Percentiles rank a stretch among this genome's conserved stretches.
Evolutionary conservation across 1,284 basidiomycete genomes (phyloP).

Genomic region (Leccinum griseonigrum): DNA sequence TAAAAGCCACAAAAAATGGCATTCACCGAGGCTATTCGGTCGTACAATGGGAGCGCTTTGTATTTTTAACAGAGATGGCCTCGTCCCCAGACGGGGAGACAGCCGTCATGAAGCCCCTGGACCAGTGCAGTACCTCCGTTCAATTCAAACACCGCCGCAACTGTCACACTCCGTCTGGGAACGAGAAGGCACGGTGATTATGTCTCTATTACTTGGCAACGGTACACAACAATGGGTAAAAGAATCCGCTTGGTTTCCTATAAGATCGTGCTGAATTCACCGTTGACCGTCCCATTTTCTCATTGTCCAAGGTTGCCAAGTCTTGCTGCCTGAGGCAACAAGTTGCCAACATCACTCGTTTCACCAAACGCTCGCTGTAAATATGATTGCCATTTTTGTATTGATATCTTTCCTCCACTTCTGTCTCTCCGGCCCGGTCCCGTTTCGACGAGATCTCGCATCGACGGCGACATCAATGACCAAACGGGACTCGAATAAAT

Average conservation of each 20-base stretch:
- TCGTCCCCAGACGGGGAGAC: too few relatives aligned
- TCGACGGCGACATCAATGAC: constrained; percentile 4
- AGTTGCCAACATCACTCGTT: constrained; percentile 17
- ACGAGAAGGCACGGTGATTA: background rate
- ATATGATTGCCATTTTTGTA: constrained; percentile 16
- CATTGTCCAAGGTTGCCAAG: background rate
- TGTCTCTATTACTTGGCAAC: background rate
- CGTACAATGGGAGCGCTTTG: background rate
- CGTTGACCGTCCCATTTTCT: background rate
- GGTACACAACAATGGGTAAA: background rate
- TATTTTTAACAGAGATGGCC: background rate
- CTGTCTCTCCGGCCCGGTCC: constrained; percentile 18
- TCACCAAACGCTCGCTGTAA: constrained; percentile 5
- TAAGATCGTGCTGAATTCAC: background rate
- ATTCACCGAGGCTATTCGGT: too few relatives aligned
- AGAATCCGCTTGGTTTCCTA: background rate
- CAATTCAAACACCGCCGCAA: too few relatives aligned
- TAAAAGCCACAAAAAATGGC: background rate
- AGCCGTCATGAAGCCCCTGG: too few relatives aligned
- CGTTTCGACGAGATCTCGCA: background rate
- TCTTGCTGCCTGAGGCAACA: constrained; percentile 14
- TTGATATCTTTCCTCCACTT: background rate
- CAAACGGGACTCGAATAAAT: constrained; percentile 38
- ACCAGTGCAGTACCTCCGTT: too few relatives aligned
- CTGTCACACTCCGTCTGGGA: too few relatives aligned